A percentile compares a stretch with the other conserved stretches of the same genome.
Evolutionary conservation across 2,329 filamentous ascomycete genomes (phyloP).

Genomic region (Neonectria sp.): DNA sequence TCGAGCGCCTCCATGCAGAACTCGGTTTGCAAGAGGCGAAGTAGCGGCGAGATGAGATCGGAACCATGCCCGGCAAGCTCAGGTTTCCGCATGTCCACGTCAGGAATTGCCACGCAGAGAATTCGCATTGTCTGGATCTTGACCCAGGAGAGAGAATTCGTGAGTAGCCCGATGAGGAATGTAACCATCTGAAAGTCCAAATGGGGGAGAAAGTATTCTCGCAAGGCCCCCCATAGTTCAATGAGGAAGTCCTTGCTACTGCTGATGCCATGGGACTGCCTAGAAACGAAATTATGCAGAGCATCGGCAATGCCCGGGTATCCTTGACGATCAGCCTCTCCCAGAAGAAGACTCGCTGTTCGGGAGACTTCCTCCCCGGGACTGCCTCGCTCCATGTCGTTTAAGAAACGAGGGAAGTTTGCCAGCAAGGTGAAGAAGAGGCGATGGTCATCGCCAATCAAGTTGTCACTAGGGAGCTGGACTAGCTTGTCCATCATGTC

Average conservation of each 20-base stretch:
- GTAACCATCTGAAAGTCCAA: slow-evolving; percentile 89
- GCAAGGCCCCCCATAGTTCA: slow-evolving; percentile 81
- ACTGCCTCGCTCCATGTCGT: slow-evolving; percentile 78
- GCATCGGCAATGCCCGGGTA: slow-evolving; percentile 77
- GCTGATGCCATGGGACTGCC: slow-evolving; percentile 69
- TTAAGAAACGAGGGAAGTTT: slow-evolving; percentile 90
- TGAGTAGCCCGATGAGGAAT: slow-evolving; percentile 91
- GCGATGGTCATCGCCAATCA: slow-evolving; percentile 87
- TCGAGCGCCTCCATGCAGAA: slow-evolving; percentile 93
- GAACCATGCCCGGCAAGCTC: slow-evolving; percentile 93
- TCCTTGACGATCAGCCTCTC: slow-evolving; percentile 81
- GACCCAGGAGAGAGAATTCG: slow-evolving; percentile 90
- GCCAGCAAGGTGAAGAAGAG: slow-evolving; percentile 90
- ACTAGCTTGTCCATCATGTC: slow-evolving; percentile 84
- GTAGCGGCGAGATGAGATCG: slow-evolving; percentile 92
- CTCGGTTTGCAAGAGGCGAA: slow-evolving; percentile 91
- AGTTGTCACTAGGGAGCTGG: slow-evolving; percentile 81
- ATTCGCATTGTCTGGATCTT: slow-evolving; percentile 95
- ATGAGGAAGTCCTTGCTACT: slow-evolving; percentile 83
- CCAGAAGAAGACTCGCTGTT: slow-evolving; percentile 79
- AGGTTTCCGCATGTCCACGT: slow-evolving; percentile 92
- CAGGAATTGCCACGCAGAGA: slow-evolving; percentile 85
- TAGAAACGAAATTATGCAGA: slow-evolving; percentile 78
- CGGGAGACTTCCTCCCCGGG: slow-evolving; percentile 70
- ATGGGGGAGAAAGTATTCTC: slow-evolving; percentile 83